These are phyloP conservation scores for Lactuca saligna DNA, from an alignment of 129 eudicot species.

Conservation along the genomic window DNA sequence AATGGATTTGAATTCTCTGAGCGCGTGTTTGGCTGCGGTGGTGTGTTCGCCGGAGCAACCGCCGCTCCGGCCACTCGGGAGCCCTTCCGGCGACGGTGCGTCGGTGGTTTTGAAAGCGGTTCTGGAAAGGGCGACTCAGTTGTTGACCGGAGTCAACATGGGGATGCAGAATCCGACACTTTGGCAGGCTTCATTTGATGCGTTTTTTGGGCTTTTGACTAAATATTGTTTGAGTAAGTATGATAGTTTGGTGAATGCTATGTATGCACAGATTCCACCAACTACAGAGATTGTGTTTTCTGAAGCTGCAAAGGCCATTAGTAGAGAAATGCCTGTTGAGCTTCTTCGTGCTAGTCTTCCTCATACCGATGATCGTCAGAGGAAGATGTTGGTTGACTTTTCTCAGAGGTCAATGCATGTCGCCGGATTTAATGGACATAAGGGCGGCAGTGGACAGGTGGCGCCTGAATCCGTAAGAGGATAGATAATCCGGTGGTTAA, in stretches of 20 bases:
- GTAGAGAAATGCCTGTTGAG: conserved; percentile 93
- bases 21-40: conserved; percentile 96
- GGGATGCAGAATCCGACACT: conserved; percentile 60
- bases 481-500: conserved; percentile 13
- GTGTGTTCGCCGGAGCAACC: conserved; percentile 98
- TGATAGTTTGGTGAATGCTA: conserved; percentile 72
- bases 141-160: conserved; percentile 39
- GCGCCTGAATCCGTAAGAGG: conserved; percentile 78
- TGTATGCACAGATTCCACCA: conserved; percentile 47
- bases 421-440: conserved; percentile 54
- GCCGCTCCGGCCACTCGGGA: conserved; percentile 88
- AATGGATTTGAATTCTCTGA: conserved; percentile 85
- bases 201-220: conserved; percentile 76
- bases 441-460: conserved; percentile 67
- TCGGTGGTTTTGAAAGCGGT: conserved; percentile 65
- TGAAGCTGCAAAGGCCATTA: conserved; percentile 69
- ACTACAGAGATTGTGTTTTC: conserved; percentile 47
- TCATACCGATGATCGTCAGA: conserved; percentile 82
- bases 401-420: conserved; percentile 82
- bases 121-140: conserved; percentile 65
- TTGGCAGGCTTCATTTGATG: conserved; percentile 97
- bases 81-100: conserved; percentile 91
- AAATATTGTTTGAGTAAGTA: conserved; percentile 82
- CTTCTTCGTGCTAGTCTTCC: conserved; percentile 92
- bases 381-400: conserved; percentile 69